phyloP scores from a whole-genome alignment of 1,284 basidiomycete species.

The Leccinum pseudoinsigne region DNA sequence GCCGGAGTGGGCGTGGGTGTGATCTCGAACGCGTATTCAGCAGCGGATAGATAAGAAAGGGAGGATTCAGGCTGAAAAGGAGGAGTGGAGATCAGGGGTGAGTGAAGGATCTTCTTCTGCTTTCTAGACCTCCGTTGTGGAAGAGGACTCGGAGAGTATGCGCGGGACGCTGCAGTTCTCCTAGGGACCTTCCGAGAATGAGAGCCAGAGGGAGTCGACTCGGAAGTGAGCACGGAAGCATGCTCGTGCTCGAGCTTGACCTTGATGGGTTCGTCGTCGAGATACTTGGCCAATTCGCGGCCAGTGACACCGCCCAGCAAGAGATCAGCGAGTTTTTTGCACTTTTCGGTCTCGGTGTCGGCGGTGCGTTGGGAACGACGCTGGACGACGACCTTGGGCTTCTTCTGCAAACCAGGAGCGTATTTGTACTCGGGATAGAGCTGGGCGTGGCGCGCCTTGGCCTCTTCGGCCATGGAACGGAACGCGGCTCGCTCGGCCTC shows the following conservation, averaged over 20 bases:
- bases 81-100: background rate
- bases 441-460: conserved; percentile 49
- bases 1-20: background rate
- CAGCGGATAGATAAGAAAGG: conserved; percentile 2
- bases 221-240: conserved; percentile 15
- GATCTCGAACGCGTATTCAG: conserved; percentile 3
- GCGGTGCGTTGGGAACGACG: conserved; percentile 31
- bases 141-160: background rate
- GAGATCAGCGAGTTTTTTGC: conserved; percentile 44
- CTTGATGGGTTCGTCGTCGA: conserved; percentile 8
- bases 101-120: background rate
- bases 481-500: conserved; percentile 41
- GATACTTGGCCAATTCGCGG: conserved; percentile 32
- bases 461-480: conserved; percentile 42
- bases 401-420: conserved; percentile 38
- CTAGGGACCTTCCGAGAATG: too few relatives aligned
- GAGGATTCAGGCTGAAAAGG: conserved; percentile 4
- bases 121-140: conserved; percentile 12
- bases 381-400: conserved; percentile 19
- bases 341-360: conserved; percentile 38
- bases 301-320: conserved; percentile 43
- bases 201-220: too few relatives aligned
- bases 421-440: conserved; percentile 61
- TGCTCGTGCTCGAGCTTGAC: conserved; percentile 4
- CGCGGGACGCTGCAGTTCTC: background rate